These are phyloP conservation scores for Cladophialophora bantiana DNA, from an alignment of 2,329 filamentous ascomycete genomes.

Conservation along the genomic window DNA sequence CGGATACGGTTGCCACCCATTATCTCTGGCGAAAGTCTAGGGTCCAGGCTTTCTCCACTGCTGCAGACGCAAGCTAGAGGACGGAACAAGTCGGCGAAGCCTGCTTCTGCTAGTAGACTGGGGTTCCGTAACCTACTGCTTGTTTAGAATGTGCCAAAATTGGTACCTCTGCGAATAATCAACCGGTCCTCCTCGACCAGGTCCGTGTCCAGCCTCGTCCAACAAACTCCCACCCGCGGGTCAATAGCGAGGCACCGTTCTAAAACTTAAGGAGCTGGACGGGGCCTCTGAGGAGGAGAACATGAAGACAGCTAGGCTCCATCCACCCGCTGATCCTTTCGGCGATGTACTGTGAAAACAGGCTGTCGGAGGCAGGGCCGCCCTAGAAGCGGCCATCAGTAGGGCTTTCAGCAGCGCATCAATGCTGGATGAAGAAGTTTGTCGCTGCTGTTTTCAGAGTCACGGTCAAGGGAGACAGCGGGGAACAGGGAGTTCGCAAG, in stretches of 20 bases:
- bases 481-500: background rate
- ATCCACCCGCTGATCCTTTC: background rate
- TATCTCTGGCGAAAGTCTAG: constrained; percentile 1
- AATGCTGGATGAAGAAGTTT: background rate
- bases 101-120: background rate
- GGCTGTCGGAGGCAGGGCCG: background rate
- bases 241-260: background rate
- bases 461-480: background rate
- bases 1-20: constrained; percentile 6
- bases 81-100: constrained; percentile 10
- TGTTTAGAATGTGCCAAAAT: constrained; percentile 1
- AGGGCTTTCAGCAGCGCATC: background rate
- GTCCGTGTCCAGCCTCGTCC: background rate
- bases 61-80: background rate
- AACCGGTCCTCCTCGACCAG: background rate
- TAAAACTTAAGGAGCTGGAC: background rate
- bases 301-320: background rate
- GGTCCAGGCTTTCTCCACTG: constrained; percentile 9
- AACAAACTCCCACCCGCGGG: background rate
- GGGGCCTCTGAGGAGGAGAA: no score
- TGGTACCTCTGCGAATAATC: background rate
- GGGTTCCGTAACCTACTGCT: background rate
- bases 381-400: constrained; percentile 1
- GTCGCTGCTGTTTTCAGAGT: background rate
- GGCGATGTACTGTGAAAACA: background rate